A percentile compares a stretch with the other conserved stretches of the same genome.
These are phyloP conservation scores for Talaromyces sp. DNA, from an alignment of 2,329 filamentous ascomycete species.

Conservation along the genomic window DNA sequence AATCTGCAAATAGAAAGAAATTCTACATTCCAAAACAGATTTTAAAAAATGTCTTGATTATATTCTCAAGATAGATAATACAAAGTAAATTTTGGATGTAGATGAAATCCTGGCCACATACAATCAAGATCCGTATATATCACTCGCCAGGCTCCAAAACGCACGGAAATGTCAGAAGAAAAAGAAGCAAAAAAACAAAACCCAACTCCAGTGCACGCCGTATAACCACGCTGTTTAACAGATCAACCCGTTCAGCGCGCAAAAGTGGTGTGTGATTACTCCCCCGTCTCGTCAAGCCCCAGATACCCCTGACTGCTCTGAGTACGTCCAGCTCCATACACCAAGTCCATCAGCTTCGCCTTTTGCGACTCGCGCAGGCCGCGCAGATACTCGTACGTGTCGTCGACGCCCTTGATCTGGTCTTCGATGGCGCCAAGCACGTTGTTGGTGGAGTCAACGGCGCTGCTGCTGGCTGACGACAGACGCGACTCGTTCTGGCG, in stretches of 20 bases:
- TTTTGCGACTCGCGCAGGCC: slow-evolving; percentile 74
- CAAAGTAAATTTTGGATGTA: not conserved
- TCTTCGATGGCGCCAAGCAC: slow-evolving; percentile 58
- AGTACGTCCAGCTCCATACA: slow-evolving; percentile 54
- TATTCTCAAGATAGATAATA: not conserved
- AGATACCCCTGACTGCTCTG: slow-evolving; percentile 2
- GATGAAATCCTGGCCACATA: not conserved
- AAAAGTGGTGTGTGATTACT: not conserved
- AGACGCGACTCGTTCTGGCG: slow-evolving; percentile 54
- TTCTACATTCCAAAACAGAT: not conserved
- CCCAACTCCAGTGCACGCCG: not conserved
- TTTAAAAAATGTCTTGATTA: not conserved
- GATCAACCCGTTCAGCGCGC: not conserved
- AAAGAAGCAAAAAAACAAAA: not conserved
- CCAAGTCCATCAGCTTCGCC: slow-evolving; percentile 71
- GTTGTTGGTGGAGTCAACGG: slow-evolving; percentile 36
- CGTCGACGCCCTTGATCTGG: slow-evolving; percentile 76
- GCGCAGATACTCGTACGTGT: slow-evolving; percentile 72
- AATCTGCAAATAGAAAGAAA: not conserved
- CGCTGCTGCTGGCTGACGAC: slow-evolving; percentile 13
- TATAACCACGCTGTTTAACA: not conserved
- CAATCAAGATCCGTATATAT: not conserved
- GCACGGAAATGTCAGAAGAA: not conserved
- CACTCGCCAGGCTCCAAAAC: not conserved
- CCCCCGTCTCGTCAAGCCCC: slow-evolving; percentile 4